Conservation (phyloP, 1,284 basidiomycete species). For the Boletus sp. region DNA sequence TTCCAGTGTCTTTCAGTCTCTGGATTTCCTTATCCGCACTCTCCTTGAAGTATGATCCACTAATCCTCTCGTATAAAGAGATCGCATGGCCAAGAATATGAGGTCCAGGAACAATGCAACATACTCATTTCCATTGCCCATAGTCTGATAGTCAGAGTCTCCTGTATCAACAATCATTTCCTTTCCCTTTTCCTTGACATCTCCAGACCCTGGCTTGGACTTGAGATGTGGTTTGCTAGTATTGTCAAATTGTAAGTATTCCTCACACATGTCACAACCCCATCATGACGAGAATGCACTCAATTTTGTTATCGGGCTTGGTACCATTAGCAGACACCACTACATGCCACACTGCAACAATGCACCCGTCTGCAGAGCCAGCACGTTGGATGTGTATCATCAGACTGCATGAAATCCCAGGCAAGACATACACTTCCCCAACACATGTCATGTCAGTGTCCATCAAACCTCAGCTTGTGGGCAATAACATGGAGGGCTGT, state of each 20-base stretch:
- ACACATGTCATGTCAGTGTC: too few relatives aligned
- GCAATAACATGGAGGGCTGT: too few relatives aligned
- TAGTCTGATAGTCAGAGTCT: too few relatives aligned
- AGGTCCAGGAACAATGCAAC: not conserved
- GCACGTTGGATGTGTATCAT: too few relatives aligned
- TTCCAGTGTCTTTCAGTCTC: slow-evolving; percentile 29
- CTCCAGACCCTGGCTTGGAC: not conserved
- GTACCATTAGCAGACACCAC: too few relatives aligned
- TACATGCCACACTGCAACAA: too few relatives aligned
- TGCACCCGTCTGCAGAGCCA: too few relatives aligned
- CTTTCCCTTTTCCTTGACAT: slow-evolving; percentile 5
- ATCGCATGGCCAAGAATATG: slow-evolving; percentile 36
- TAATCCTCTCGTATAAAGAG: slow-evolving; percentile 32
- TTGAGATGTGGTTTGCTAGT: too few relatives aligned
- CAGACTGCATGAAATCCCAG: too few relatives aligned
- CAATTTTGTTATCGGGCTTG: too few relatives aligned
- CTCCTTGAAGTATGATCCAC: slow-evolving; percentile 26
- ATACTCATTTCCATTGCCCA: not conserved
- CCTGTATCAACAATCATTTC: not conserved
- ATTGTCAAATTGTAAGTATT: not conserved
- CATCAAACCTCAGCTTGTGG: too few relatives aligned
- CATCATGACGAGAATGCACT: slow-evolving; percentile 4
- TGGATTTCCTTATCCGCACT: slow-evolving; percentile 26
- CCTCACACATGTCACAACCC: not conserved
- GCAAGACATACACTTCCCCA: not conserved